Evolutionary conservation across 2,329 filamentous ascomycete species (phyloP), one percentile per base, ranked within the genome.

Genomic region (Cladosporium phlei): DNA sequence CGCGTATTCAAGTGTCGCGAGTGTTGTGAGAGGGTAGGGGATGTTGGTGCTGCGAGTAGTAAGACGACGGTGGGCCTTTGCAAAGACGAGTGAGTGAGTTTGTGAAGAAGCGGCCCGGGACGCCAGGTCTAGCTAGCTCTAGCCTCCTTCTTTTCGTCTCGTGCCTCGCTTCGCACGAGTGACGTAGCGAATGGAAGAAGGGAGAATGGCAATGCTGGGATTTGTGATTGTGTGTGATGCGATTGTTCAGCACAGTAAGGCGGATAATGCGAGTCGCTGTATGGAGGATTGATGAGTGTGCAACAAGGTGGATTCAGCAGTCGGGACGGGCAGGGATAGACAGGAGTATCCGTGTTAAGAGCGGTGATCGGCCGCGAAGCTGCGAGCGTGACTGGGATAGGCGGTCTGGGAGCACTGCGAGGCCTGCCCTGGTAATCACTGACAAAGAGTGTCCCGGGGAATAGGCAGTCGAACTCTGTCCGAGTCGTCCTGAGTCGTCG

Each of bases 291-390:
- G 21, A 9, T n/a, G 24, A 25, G 6, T 11, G 37, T 39, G 37
- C 24, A 20, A 21, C 37, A 29, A 25, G 4, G 14, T 17, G 16
- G 34, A n/a, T 12, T n/a, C n/a, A n/a, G n/a, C n/a, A n/a, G n/a
- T n/a, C n/a, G 40, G 42, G 42, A 17, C 11, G 22, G 33, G 42
- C 17, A 45, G 42, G 42, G 42, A 45, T 45, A 12, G 42, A 34
- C 42, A 43, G 22, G 39, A 43, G 27, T 17, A 29, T 22, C 38
- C 35, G 40, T 30, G 37, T 30, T 28, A 45, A 27, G 32, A 32
- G 42, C 32, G 28, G 42, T 32, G 42, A 45, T 45, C 42, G 32
- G 12, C 34, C 20, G 20, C 7, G 34, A 11, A 8, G n/a, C 39
- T 33, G 28, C 22, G 39, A 32, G 17, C 19, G 27, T 12, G 42